Base-by-base conservation (phyloP, 345 rosid species). In the Noccaea caerulescens region DNA sequence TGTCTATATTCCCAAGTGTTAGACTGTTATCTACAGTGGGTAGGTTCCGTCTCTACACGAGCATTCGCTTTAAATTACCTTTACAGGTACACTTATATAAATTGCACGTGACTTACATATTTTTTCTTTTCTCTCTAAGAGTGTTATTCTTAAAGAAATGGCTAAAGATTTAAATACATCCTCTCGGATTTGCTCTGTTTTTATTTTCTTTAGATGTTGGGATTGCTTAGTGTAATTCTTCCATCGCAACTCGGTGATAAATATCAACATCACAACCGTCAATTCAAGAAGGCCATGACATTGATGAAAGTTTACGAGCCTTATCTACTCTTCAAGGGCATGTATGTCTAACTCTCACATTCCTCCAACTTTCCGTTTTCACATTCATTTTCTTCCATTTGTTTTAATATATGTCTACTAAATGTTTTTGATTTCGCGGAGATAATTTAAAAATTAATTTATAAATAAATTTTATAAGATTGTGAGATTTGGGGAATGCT, bases 301-400 rank as follows among this genome's bases (percentile, higher is more conserved):
- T 42, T 89, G 57, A 85, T 80, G 8, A 86, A 88, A 25, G 80
- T 92, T 13, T 89, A 89, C 78, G 62, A 82, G 60, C 92, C 94
- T 6, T 92, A 88, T 77, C 73, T 83, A 70, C 84, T 89, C 91
- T 86, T 86, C 87, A 33, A 65, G 25, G 96, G 84, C 75, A 72
- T 86, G 96, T 91, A 89, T 11, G 96, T 83, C 0, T 37, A 27
- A 36, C 39, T 58, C 50, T 45, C 52, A 25, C 27, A 10, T 45
- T 43, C 33, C 37, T 36, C 32, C 13, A 56, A 6, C 18, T 33
- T 46, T 43, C 10, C 10, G 10, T 33, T 55, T 56, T 11, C 2
- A 9, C 37, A 18, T 46, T 69, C 10, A 16, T 16, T 58, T 33
- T 45, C 43, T 44, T 36, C 25, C 38, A 18, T 27, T 2, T 20